Evolutionary conservation across 2,329 filamentous ascomycete species (phyloP), one percentile per base, ranked within the genome.

Genomic region (Penicillium sp.): DNA sequence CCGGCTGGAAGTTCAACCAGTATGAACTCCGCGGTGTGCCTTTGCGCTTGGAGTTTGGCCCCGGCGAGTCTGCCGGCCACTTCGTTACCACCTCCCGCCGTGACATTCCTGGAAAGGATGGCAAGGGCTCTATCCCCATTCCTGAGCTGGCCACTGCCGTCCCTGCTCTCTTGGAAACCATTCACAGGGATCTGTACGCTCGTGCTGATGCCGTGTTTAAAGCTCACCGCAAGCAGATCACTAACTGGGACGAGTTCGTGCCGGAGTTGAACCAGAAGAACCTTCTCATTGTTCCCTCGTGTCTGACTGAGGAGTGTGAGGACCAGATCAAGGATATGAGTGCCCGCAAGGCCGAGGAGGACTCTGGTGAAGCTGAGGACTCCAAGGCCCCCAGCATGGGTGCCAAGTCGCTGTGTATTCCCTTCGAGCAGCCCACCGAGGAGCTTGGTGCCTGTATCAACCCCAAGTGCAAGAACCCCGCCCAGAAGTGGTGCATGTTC

Each of bases 1-100:
- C 94, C 37, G 92, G 91, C 62, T 97, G 89, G 87, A 99, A 99
- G 77, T 99, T 99, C 82, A 96, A 95, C 77, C 92, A 99, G 41
- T 97, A 92, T 91, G 95, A 99, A 75, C 83, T 97, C 67, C 95
- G 93, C 78, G 94, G 95, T 72, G 89, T 97, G 41, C 94, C 95
- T 45, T 84, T 99, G 35, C 89, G 94, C 56, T 83, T 99, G 56
- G 94, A 99, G 75, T 96, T 96, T 70, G 95, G 95, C 6, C 93
- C 94, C 68, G 96, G 96, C 77, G 94, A 97, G 71, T 88, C 89
- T 12, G 90, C 89, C 61, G 90, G 92, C 72, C 85, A 89, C 55
- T 89, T 92, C 41, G 88, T 97, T 64, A 90, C 88, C 60, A 90
- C 85, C 60, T 90, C 92, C 22, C 90, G 94, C 68, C 90, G 95